A percentile compares a stretch with the other conserved stretches of the same genome.
phyloP scores from a whole-genome alignment of 805 yeast genomes.

The Brettanomyces anomalus region DNA sequence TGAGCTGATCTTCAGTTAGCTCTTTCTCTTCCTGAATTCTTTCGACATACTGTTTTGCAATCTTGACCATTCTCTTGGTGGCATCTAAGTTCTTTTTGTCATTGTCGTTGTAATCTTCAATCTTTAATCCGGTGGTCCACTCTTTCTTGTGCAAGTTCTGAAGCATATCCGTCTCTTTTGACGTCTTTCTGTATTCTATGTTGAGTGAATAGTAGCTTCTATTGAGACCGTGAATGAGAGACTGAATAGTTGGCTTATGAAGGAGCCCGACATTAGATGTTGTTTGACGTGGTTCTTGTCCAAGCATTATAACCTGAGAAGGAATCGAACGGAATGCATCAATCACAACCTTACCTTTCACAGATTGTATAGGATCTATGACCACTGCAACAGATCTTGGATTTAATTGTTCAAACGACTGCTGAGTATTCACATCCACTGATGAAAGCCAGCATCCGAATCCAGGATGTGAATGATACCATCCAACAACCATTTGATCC shows the following conservation, averaged over 20 bases:
- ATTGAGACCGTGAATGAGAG: slow-evolving; percentile 92
- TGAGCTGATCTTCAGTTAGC: slow-evolving; percentile 76
- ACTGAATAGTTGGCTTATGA: slow-evolving; percentile 94
- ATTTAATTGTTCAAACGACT: slow-evolving; percentile 92
- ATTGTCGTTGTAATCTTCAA: slow-evolving; percentile 67
- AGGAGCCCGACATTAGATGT: slow-evolving; percentile 93
- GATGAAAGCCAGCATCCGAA: slow-evolving; percentile 99
- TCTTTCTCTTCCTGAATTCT: slow-evolving; percentile 91
- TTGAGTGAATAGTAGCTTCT: slow-evolving; percentile 94
- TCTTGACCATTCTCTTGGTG: slow-evolving; percentile 72
- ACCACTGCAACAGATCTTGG: slow-evolving; percentile 97
- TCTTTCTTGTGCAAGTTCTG: slow-evolving; percentile 88
- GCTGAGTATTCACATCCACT: slow-evolving; percentile 96
- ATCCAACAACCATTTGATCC: slow-evolving; percentile 98
- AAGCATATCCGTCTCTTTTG: slow-evolving; percentile 87
- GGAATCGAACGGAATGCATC: slow-evolving; percentile 96
- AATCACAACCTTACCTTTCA: slow-evolving; percentile 96
- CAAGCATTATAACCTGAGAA: slow-evolving; percentile 81
- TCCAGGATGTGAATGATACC: slow-evolving; percentile 99
- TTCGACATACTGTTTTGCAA: slow-evolving; percentile 82
- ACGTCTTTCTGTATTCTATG: slow-evolving; percentile 89
- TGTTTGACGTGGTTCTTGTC: slow-evolving; percentile 96
- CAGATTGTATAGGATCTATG: slow-evolving; percentile 97
- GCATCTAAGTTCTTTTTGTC: slow-evolving; percentile 69
- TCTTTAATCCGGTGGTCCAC: slow-evolving; percentile 88